Evolutionary conservation across 306 rosid species (phyloP), one percentile per base, ranked within the genome.

Genomic region (Prinsepia uniflora): DNA sequence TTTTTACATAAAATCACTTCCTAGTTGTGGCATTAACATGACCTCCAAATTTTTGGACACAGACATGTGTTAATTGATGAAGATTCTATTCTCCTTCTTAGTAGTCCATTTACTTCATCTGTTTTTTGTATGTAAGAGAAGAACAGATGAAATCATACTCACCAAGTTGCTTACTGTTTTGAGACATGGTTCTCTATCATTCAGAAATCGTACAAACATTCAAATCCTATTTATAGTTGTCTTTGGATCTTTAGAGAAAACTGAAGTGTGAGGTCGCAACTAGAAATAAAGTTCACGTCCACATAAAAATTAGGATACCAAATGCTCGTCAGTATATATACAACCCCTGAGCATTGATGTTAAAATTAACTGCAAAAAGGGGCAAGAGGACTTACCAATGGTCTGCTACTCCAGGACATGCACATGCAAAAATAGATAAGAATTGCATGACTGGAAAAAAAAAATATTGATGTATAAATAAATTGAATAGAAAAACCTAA

Each of bases 321-420:
- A 53, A 53, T 22, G 8, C 58, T n/a, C 18, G 58, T 18, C 58
- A 20, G 9, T 10, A 20, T 55, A 19, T 8, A 18, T 20, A 10
- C 53, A 65, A 46, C 42, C 36, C 24, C 15, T 4, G 22, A 4
- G 5, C 41, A 14, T 11, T 10, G 12, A 46, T 24, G 11, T 13
- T n/a, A 43, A 24, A 22, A 58, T 5, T 24, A 36, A 30, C 47
- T 40, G 13, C 13, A 20, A 73, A 75, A 54, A 68, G 57, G 55
- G 73, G 72, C 15, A 77, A 55, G 45, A 19, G 34, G 57, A 77
- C 83, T 88, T 78, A 92, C 98, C 98, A 92, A 71, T 89, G 90
- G 61, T 92, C 89, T 49, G 90, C 74, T 58, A 88, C 82, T 68
- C 98, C 97, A 6, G 97, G 95, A 80, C 86, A 92, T 19, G 88